Percentiles rank a stretch among this genome's conserved stretches.
phyloP scores from a whole-genome alignment of 2,329 filamentous ascomycete species.

The Penicillium oxalicum region DNA sequence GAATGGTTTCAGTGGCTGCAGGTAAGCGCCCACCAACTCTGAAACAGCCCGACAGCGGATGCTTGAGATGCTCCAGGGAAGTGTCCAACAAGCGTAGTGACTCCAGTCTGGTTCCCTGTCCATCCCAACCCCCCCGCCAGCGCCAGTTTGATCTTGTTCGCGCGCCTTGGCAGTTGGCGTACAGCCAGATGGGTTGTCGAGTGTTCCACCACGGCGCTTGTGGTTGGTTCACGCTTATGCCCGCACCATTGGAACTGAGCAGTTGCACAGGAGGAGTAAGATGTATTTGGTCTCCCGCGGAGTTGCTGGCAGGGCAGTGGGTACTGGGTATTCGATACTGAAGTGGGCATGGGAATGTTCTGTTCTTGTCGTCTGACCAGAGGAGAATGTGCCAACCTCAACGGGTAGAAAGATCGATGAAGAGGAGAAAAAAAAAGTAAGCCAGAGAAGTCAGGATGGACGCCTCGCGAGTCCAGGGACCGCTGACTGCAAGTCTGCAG shows the following conservation, averaged over 20 bases:
- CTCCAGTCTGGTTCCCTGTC: too few species aligned
- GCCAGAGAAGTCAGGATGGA: too few species aligned
- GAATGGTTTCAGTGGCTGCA: constrained; percentile 12
- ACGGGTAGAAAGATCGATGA: too few species aligned
- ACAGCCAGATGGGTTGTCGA: not conserved
- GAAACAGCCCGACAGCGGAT: constrained; percentile 30
- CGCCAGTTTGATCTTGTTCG: constrained; percentile 30
- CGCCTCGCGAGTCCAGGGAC: too few species aligned
- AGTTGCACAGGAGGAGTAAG: not conserved
- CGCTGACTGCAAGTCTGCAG: not conserved
- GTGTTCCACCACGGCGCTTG: constrained; percentile 7
- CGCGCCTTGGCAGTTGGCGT: constrained; percentile 13
- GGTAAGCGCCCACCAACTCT: constrained; percentile 30
- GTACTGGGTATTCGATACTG: too few species aligned
- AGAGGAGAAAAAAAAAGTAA: too few species aligned
- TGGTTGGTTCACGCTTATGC: not conserved
- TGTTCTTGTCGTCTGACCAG: too few species aligned
- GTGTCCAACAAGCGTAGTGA: not conserved
- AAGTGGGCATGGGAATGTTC: too few species aligned
- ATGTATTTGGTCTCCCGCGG: too few species aligned
- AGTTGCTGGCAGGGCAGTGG: too few species aligned
- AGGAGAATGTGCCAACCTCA: too few species aligned
- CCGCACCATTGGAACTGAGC: not conserved
- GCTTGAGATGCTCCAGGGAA: constrained; percentile 25
- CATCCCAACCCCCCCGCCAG: constrained; percentile 9